Base-by-base conservation (phyloP, 176 grass and related monocot genomes). In the Zea luxurians region DNA sequence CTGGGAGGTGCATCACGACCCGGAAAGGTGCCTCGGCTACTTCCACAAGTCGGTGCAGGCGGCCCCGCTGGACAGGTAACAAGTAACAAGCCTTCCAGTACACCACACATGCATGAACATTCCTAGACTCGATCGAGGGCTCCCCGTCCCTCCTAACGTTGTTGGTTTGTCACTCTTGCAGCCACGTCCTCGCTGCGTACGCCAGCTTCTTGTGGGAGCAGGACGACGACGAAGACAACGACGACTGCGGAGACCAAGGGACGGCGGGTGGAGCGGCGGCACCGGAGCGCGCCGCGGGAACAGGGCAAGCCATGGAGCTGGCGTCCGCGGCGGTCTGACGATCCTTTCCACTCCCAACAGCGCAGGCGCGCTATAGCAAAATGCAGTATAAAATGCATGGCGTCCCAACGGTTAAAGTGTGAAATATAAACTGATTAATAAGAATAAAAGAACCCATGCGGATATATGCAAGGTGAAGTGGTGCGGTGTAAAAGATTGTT, bases 191-290 rank as follows among this genome's bases (percentile, higher is more conserved):
- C 48, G 94, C 91, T 1, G 91, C 91, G 60, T 94, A 97, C 77
- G 94, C 94, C 34, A 83, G 76, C 48, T 92, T 94, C 85, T 58
- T 97, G 74, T 97, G 91, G 94, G 91, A 88, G 48, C 74, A 76
- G 75, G 87, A 81, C 38, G 89, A 97, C 16, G 90, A 75, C 6
- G 83, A n/a, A n/a, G n/a, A n/a, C n/a, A n/a, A 76, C 7, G 86
- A 68, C 5, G 83, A 80, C 13, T 8, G 64, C 9, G 64, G 71
- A 18, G 58, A 61, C 46, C 74, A 80, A 20, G 70, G 50, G 45
- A 7, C 38, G 38, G 27, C 10, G 18, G 49, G 71, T 13, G 71
- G 53, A 57, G 21, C 15, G 35, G 20, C 53, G 42, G 16, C 71
- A 41, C 46, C 35, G 7, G 65, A 21, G 75, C 36, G 15, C 13